Evolutionary conservation across 2,329 filamentous ascomycete genomes (phyloP).

Genomic region (Fusarium nelsonii): DNA sequence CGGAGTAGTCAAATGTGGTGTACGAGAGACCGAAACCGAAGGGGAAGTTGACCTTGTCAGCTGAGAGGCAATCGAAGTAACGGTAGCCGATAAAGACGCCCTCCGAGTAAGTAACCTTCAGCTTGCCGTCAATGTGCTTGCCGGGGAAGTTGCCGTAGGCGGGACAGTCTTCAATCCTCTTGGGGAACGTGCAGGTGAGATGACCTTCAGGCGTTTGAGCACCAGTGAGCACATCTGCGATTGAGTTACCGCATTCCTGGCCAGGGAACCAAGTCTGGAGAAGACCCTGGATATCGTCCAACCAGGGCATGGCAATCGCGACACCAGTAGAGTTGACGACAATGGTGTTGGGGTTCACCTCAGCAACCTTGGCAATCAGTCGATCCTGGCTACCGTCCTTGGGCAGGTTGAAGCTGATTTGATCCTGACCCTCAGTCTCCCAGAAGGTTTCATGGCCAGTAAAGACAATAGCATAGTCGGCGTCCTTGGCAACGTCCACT

Average conservation of each 20-base stretch:
- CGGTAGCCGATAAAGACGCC: constrained; percentile 77
- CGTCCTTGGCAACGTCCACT: constrained; percentile 67
- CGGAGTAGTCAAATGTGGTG: constrained; percentile 69
- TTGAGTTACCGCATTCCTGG: constrained; percentile 76
- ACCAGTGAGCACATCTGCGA: constrained; percentile 75
- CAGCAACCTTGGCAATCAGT: constrained; percentile 68
- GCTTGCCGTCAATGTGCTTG: constrained; percentile 60
- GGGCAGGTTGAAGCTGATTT: constrained; percentile 79
- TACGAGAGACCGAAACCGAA: constrained; percentile 69
- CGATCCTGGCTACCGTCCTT: constrained; percentile 68
- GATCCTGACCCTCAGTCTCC: constrained; percentile 71
- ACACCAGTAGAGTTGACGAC: constrained; percentile 75
- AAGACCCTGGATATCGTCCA: constrained; percentile 67
- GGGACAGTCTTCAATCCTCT: constrained; percentile 70
- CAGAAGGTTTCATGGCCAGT: constrained; percentile 69
- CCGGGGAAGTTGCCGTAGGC: constrained; percentile 71
- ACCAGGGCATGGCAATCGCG: constrained; percentile 71
- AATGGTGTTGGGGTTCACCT: constrained; percentile 69
- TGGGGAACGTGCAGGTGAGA: constrained; percentile 73
- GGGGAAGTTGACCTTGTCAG: constrained; percentile 70
- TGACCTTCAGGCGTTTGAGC: constrained; percentile 74
- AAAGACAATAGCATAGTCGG: constrained; percentile 67
- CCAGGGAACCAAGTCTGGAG: constrained; percentile 77
- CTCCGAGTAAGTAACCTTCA: constrained; percentile 75
- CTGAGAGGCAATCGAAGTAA: constrained; percentile 71